Base-by-base conservation (phyloP, 257 asterid species). In the Scutellaria galericulata region DNA sequence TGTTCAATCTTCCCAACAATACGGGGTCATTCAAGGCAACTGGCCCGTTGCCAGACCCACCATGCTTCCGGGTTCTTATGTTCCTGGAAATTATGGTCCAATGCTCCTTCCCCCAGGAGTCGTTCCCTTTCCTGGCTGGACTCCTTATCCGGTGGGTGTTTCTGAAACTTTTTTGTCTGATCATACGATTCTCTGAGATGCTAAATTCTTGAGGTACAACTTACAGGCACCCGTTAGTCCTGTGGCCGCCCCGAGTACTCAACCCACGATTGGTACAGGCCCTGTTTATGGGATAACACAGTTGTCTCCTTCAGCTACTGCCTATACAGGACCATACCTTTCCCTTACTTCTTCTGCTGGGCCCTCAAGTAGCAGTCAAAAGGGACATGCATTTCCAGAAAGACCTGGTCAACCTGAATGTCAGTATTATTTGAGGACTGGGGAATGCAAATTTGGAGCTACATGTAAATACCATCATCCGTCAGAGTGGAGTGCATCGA, bases 381-480 rank as follows among this genome's bases (percentile, higher is more conserved):
- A 78, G 75, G 97, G 88, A 70, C 83, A 75, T 10, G 66, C 83
- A 35, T 89, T 73, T 81, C 97, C 99, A 44, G 95, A 86, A 76
- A 87, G 99, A 80, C 95, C 97, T 42, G 97, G 97, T 57, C 95
- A 83, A 57, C 95, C 87, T 65, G 96, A 91, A 73, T 94, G 99
- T 63, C 96, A 83, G 74, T 85, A 83, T 76, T 94, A 88, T 72
- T 71, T 89, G 86, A 94, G 87, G 79, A 89, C 90, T 7, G 99
- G 99, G 59, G 87, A 88, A 51, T 94, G 99, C 84, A 94, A 86
- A 84, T 94, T 73, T 78, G 96, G 99, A 55, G 47, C 90, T 22
- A 78, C 99, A 5, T 94, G 99, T 87, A 91, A 86, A 84, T 94
- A 88, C 80, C 89, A 91, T 75, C 99, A 94, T 72, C 99, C 99